Base-by-base conservation (phyloP, 371 early-diverging fungal genomes). In the Chytridiales sp. region DNA sequence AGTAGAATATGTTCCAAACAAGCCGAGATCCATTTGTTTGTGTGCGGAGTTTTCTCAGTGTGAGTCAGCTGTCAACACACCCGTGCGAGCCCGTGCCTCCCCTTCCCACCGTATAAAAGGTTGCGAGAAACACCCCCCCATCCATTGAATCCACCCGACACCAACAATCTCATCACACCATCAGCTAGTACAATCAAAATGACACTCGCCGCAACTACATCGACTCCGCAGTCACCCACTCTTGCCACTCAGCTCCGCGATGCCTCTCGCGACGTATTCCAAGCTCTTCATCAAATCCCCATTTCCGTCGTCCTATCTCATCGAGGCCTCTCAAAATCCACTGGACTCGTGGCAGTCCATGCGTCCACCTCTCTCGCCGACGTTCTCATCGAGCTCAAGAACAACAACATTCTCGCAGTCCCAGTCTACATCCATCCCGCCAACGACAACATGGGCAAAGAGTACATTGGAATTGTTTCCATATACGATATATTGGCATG, bases 371-470 rank as follows among this genome's bases (percentile, higher is more conserved):
- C 74, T n/a, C 38, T 78, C 24, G 48, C 51, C 32, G 62, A 63
- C 36, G 66, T 72, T 19, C 67, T 78, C 41, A 29, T 36, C 15
- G 32, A 63, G 6, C 35, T 78, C 22, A 27, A 42, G 19, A 38
- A 61, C 19, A 29, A 66, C 34, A 46, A 61, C 34, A 69, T 78
- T 35, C 56, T 76, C 4, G 73, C 79, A 15, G 70, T 73, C 1
- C 76, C 79, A 8, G 67, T 73, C 21, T 72, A 66, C 51, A 32
- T 8, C 38, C 32, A 34, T n/a, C 8, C 29, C 40, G 48, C 19
- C 19, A 17, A n/a, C n/a, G 34, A 47, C 22, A 13, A n/a, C 15
- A 34, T 11, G 3, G 19, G 9, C 40, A 41, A 31, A 11, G 43
- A 43, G 19, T 38, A 49, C 44, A n/a, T 27, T n/a, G 56, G 54